Evolutionary conservation across 208 protist species (phyloP).

Genomic region (Acanthamoeba polyphaga): DNA sequence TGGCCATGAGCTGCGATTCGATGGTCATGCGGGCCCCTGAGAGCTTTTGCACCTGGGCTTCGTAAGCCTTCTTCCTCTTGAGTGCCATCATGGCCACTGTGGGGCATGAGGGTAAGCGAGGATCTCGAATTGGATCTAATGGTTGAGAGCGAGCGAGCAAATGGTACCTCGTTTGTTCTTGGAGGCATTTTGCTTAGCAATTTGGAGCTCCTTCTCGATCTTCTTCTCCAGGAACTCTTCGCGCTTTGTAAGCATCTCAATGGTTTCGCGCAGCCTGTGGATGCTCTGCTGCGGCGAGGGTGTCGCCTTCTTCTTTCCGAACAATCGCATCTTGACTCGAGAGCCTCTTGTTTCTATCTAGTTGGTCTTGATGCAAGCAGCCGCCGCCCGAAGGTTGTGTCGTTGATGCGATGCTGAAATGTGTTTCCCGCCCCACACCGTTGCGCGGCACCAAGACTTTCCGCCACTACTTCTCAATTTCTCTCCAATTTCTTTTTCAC

Average conservation of each 20-base stretch:
- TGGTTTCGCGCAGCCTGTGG: constrained; percentile 1
- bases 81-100: constrained; percentile 38
- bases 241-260: constrained; percentile 12
- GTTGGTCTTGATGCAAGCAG: too few relatives aligned
- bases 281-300: constrained; percentile 13
- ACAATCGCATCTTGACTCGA: constrained; percentile 1
- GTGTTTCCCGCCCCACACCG: too few relatives aligned
- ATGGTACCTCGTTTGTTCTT: constrained; percentile 48
- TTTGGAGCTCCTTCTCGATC: constrained; percentile 32
- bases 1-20: constrained; percentile 39
- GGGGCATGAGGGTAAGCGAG: not conserved
- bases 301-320: not conserved
- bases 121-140: not conserved
- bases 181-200: constrained; percentile 12
- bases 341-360: too few relatives aligned
- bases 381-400: too few relatives aligned
- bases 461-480: not conserved
- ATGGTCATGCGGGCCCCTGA: not conserved
- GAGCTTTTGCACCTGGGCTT: constrained; percentile 35
- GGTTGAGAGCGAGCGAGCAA: too few relatives aligned
- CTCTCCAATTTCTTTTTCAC: not conserved
- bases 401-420: too few relatives aligned
- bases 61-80: constrained; percentile 57
- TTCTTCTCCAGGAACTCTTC: constrained; percentile 36
- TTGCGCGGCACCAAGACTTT: not conserved